Evolutionary conservation across 148 eudicot species (phyloP).

Genomic region (Rhododendron ferrugineum): DNA sequence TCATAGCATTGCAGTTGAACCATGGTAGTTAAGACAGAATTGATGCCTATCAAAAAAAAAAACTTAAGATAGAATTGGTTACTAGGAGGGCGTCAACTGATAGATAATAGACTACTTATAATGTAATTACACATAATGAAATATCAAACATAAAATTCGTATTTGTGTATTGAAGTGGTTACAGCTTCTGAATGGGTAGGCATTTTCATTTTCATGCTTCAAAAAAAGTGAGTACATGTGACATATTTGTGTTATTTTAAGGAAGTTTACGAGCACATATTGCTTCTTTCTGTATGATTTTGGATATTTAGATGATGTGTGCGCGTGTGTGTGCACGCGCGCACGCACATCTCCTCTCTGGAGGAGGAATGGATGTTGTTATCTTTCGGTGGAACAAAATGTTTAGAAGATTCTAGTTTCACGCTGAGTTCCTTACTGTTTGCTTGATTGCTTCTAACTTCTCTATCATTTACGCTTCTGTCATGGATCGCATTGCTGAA

Average conservation of each 20-base stretch:
- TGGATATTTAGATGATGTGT: neutral
- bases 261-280: neutral
- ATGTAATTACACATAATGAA: too few relatives aligned
- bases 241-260: neutral
- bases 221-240: too few relatives aligned
- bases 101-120: too few relatives aligned
- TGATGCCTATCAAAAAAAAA: too few relatives aligned
- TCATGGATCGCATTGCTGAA: neutral
- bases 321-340: neutral
- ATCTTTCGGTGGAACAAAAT: neutral
- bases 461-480: neutral
- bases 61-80: too few relatives aligned
- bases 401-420: neutral
- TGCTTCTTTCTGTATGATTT: neutral
- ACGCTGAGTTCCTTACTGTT: neutral
- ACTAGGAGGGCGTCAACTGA: too few relatives aligned
- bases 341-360: neutral
- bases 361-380: neutral
- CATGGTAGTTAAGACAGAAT: too few relatives aligned
- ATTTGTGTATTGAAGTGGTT: too few relatives aligned
- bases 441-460: neutral
- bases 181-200: too few relatives aligned
- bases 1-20: too few relatives aligned
- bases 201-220: too few relatives aligned
- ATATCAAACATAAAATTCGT: too few relatives aligned